Evolutionary conservation across 2,329 filamentous ascomycete species (phyloP).

Genomic region (Colletotrichum spinosum): DNA sequence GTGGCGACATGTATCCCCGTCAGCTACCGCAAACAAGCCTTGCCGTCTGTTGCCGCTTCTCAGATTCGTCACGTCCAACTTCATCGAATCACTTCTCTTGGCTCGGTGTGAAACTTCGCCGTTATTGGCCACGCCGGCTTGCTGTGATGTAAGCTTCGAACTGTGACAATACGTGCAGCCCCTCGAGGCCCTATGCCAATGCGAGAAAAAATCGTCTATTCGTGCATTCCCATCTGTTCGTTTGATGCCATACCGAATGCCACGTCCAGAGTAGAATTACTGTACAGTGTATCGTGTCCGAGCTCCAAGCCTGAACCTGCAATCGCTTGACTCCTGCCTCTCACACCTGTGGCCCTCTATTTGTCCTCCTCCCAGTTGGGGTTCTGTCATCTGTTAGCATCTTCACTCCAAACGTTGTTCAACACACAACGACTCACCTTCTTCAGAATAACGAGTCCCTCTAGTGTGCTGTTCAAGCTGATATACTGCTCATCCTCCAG

Average conservation of each 20-base stretch:
- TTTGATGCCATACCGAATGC: slow-evolving; percentile 34
- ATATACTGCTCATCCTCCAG: slow-evolving; percentile 98
- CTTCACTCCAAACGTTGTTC: not conserved
- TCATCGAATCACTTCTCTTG: too few relatives aligned
- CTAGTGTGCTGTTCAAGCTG: slow-evolving; percentile 88
- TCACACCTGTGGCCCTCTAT: slow-evolving; percentile 43
- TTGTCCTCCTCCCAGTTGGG: slow-evolving; percentile 66
- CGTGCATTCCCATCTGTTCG: slow-evolving; percentile 29
- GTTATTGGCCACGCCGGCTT: too few relatives aligned
- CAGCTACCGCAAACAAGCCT: too few relatives aligned
- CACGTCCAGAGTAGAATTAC: slow-evolving; percentile 35
- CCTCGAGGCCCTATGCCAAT: too few relatives aligned
- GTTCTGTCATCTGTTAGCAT: slow-evolving; percentile 53
- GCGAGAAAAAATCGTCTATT: slow-evolving; percentile 23
- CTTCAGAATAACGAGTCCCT: slow-evolving; percentile 94
- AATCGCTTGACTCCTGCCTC: slow-evolving; percentile 19
- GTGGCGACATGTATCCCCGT: not conserved
- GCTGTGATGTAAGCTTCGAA: too few relatives aligned
- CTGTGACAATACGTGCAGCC: too few relatives aligned
- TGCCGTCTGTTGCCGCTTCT: too few relatives aligned
- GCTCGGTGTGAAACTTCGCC: too few relatives aligned
- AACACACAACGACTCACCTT: slow-evolving; percentile 74
- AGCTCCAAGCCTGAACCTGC: slow-evolving; percentile 35
- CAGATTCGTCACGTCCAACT: too few relatives aligned
- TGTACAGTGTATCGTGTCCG: slow-evolving; percentile 39